Conservation (phyloP, 1,139 yeast species). For the Debaryomycetaceae sp. region DNA sequence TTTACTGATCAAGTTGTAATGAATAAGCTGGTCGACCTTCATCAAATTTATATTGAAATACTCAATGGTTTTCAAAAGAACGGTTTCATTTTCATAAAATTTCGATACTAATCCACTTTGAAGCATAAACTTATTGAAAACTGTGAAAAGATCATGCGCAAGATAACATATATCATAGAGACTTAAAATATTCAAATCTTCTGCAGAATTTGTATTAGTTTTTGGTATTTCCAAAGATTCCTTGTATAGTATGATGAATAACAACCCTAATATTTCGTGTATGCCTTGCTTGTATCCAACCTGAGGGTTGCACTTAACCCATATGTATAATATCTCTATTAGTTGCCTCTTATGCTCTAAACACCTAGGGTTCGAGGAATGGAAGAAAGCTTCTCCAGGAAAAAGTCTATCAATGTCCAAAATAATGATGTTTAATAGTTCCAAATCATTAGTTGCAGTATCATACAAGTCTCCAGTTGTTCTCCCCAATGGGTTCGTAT, state of each 20-base stretch:
- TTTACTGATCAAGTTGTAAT: slow-evolving; percentile 42
- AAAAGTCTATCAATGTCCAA: slow-evolving; percentile 63
- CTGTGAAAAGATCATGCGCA: slow-evolving; percentile 44
- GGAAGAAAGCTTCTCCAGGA: slow-evolving; percentile 56
- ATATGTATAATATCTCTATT: slow-evolving; percentile 51
- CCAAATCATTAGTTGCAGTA: slow-evolving; percentile 14
- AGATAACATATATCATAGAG: slow-evolving; percentile 39
- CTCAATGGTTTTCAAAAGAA: slow-evolving; percentile 43
- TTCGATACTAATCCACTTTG: slow-evolving; percentile 34
- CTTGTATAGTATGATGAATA: slow-evolving; percentile 46
- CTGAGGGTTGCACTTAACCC: slow-evolving; percentile 50
- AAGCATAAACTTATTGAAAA: slow-evolving; percentile 42
- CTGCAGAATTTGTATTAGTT: slow-evolving; percentile 30
- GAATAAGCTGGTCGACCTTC: slow-evolving; percentile 47
- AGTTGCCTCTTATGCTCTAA: slow-evolving; percentile 34
- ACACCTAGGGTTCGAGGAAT: slow-evolving; percentile 17
- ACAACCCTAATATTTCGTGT: slow-evolving; percentile 64
- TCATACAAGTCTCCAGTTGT: slow-evolving; percentile 3
- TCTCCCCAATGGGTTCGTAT: slow-evolving; percentile 5
- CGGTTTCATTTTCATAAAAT: slow-evolving; percentile 42
- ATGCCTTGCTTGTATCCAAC: slow-evolving; percentile 68
- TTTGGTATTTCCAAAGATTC: slow-evolving; percentile 39
- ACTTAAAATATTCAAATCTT: slow-evolving; percentile 33
- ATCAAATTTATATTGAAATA: slow-evolving; percentile 45
- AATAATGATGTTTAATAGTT: slow-evolving; percentile 45